These are phyloP conservation scores for Fusarium napiforme DNA, from an alignment of 2,329 filamentous ascomycete genomes.

Conservation along the genomic window DNA sequence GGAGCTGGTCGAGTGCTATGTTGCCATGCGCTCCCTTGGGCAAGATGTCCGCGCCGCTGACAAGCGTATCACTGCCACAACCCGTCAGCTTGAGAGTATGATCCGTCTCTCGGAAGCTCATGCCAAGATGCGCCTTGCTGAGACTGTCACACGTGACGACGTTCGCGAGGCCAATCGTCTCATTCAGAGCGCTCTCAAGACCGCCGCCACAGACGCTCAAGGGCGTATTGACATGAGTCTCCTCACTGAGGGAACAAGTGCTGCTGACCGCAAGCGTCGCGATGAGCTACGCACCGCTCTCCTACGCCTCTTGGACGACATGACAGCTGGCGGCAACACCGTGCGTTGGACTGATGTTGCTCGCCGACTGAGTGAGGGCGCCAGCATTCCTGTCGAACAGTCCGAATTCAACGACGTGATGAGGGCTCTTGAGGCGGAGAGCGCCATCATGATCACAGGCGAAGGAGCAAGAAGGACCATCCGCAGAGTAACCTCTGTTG, in stretches of 20 bases:
- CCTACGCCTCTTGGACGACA: constrained; percentile 80
- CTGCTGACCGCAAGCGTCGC: constrained; percentile 83
- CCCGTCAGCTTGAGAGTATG: constrained; percentile 96
- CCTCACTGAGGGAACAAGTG: constrained; percentile 91
- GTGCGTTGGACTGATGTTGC: constrained; percentile 84
- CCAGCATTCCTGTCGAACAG: constrained; percentile 76
- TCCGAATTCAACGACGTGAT: constrained; percentile 87
- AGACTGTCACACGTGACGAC: constrained; percentile 80
- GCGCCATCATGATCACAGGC: constrained; percentile 80
- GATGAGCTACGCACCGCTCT: constrained; percentile 87
- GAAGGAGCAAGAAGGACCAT: constrained; percentile 87
- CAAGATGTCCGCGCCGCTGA: constrained; percentile 88
- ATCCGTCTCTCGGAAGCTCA: constrained; percentile 96
- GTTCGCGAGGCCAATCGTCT: constrained; percentile 91
- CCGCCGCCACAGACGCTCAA: constrained; percentile 92
- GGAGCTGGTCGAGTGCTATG: constrained; percentile 87
- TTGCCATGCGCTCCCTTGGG: constrained; percentile 94
- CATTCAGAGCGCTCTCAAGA: constrained; percentile 94
- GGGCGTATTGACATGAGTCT: constrained; percentile 97
- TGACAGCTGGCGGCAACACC: constrained; percentile 73
- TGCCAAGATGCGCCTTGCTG: constrained; percentile 92
- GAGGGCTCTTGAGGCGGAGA: constrained; percentile 84
- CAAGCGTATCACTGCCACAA: constrained; percentile 97
- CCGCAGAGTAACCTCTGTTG: constrained; percentile 71
- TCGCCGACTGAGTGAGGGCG: constrained; percentile 76